phyloP scores from a whole-genome alignment of 257 asterid species.

The Oldenlandia corymbosa region DNA sequence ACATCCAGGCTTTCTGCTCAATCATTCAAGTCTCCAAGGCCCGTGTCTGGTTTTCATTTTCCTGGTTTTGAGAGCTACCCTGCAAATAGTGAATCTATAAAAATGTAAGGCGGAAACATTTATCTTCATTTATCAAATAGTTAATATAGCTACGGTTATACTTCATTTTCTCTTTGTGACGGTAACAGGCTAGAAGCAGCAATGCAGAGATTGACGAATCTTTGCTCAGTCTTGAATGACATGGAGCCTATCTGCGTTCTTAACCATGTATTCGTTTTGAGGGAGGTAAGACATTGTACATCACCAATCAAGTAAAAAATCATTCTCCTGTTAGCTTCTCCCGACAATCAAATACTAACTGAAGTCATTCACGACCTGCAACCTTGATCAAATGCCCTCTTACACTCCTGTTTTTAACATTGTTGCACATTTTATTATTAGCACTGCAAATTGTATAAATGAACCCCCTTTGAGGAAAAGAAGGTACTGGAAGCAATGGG shows the following conservation, averaged over 20 bases:
- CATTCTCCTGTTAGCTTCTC: constrained; percentile 3
- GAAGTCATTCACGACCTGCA: constrained; percentile 2
- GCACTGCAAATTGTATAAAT: not conserved
- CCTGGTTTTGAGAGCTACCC: constrained; percentile 97
- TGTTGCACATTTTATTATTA: not conserved
- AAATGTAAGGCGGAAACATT: constrained; percentile 49
- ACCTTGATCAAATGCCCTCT: not conserved
- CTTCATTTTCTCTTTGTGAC: constrained; percentile 18
- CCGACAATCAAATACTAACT: too few relatives aligned
- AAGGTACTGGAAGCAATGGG: not conserved
- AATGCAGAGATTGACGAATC: constrained; percentile 92
- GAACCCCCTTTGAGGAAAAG: not conserved
- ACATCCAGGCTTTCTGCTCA: constrained; percentile 74
- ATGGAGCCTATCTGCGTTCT: constrained; percentile 99
- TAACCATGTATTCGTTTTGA: constrained; percentile 91
- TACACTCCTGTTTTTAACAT: not conserved
- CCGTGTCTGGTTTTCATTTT: constrained; percentile 71
- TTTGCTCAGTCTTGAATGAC: constrained; percentile 91
- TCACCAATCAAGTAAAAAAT: not conserved
- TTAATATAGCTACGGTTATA: not conserved
- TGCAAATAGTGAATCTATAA: constrained; percentile 75
- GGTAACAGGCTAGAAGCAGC: constrained; percentile 96
- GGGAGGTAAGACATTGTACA: constrained; percentile 59
- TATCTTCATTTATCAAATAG: not conserved
- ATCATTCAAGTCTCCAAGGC: constrained; percentile 78